Evolutionary conservation across 2,329 filamentous ascomycete genomes (phyloP).

Genomic region (Microcyclospora pomicola): DNA sequence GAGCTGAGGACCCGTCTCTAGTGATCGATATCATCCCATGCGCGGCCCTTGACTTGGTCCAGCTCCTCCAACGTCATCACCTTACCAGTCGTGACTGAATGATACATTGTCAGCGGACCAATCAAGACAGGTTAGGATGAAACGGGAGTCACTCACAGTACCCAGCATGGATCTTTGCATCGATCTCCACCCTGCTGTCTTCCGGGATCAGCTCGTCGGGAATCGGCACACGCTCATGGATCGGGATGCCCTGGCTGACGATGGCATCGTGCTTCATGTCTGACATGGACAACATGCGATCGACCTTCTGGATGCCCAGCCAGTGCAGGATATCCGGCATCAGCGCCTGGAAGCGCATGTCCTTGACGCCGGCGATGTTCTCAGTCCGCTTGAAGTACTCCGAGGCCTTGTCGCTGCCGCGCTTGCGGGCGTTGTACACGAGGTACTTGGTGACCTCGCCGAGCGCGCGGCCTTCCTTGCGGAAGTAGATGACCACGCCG

Average conservation of each 20-base stretch:
- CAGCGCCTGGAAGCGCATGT: conserved; percentile 94
- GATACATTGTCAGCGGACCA: conserved; percentile 7
- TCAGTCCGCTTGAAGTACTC: conserved; percentile 97
- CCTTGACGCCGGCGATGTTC: conserved; percentile 91
- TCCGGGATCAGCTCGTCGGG: conserved; percentile 88
- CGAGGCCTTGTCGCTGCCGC: conserved; percentile 62
- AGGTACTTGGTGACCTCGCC: conserved; percentile 87
- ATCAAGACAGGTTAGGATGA: background rate
- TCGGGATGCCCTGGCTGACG: conserved; percentile 72
- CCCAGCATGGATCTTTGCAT: conserved; percentile 91
- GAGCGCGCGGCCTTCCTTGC: conserved; percentile 87
- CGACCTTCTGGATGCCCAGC: conserved; percentile 97
- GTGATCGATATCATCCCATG: conserved; percentile 63
- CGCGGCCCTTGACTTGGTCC: conserved; percentile 69
- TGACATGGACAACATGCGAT: conserved; percentile 97
- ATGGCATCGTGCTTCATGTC: conserved; percentile 93
- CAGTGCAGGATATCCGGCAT: conserved; percentile 92
- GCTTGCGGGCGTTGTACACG: conserved; percentile 73
- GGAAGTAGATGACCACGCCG: conserved; percentile 95
- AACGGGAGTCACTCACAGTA: conserved; percentile 43
- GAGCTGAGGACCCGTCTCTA: too few relatives aligned
- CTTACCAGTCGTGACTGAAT: conserved; percentile 65
- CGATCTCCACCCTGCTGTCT: conserved; percentile 94
- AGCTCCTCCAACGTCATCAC: conserved; percentile 80
- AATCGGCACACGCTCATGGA: conserved; percentile 78